Base-by-base conservation (phyloP, 306 rosid genomes). In the Cucurbita moschata region DNA sequence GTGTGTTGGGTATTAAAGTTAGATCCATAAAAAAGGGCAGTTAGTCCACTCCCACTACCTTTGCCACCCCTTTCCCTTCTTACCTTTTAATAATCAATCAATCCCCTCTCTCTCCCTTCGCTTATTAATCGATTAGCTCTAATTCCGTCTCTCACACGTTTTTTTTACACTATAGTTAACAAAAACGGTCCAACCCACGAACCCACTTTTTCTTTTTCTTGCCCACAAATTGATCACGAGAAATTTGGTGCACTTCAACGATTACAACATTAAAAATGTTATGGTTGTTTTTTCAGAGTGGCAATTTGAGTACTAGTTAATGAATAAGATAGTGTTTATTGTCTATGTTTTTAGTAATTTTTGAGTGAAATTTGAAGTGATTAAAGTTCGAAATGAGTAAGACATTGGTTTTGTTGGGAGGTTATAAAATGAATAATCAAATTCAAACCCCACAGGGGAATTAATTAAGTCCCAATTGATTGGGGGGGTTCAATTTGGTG, bases 11-110 rank as follows among this genome's bases (percentile, higher is more conserved):
- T 42, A 49, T 70, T 26, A 75, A 30, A 67, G 68, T 21, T 59
- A 57, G 72, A 74, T 77, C 79, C 84, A 72, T 50, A 75, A 82
- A 77, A 69, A 67, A 77, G 76, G 81, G 80, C 69, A 50, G 80
- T 77, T 79, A 56, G 69, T 78, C 67, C 77, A 13, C 50, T n/a
- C 54, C 56, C 77, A 13, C 50, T n/a, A 49, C 56, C 75, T 13
- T 61, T 61, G 12, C 67, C 67, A 37, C 11, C 67, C 68, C 47
- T 62, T 62, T 62, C 38, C 18, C 19, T 60, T 60, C 44, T 8
- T 60, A 0, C 19, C 13, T 59, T 61, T 61, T 4, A 63, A 56
- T 58, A 58, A 26, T 58, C 21, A 23, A 58, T 26, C 21, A 8
- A 16, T 54, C 23, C 21, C 2, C 8, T 54, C 30, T 55, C 35